These are phyloP conservation scores for Agrocybe praecox DNA, from an alignment of 768 basidiomycete species.

Conservation along the genomic window DNA sequence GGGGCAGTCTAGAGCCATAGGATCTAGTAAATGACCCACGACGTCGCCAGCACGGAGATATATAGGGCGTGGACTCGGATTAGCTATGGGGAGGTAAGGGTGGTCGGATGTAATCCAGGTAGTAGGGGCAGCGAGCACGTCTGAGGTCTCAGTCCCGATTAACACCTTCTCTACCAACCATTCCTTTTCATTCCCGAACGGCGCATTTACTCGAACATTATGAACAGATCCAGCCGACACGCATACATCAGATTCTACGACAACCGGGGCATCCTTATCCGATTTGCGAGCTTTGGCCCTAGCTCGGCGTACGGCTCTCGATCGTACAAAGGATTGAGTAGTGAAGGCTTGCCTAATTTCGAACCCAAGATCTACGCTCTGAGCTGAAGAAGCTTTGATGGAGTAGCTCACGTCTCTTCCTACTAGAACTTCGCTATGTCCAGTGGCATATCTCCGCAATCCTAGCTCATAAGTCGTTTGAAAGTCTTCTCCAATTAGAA, in stretches of 20 bases:
- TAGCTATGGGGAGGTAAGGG: constrained; percentile 10
- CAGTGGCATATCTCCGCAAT: background rate
- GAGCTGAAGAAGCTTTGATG: too few relatives aligned
- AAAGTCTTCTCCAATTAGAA: constrained; percentile 15
- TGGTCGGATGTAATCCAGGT: constrained; percentile 7
- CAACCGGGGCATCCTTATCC: too few relatives aligned
- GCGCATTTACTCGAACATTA: too few relatives aligned
- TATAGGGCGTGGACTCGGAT: constrained; percentile 2
- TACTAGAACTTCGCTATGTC: constrained; percentile 11
- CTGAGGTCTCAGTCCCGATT: too few relatives aligned
- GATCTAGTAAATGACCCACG: constrained; percentile 9
- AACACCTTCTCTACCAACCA: too few relatives aligned
- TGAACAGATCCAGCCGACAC: too few relatives aligned
- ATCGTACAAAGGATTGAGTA: constrained; percentile 3
- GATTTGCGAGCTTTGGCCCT: too few relatives aligned
- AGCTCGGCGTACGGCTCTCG: too few relatives aligned
- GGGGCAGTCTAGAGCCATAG: background rate
- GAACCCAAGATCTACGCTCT: constrained; percentile 21
- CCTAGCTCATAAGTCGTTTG: constrained; percentile 12
- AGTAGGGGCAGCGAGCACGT: constrained; percentile 7
- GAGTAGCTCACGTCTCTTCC: background rate
- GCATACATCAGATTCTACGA: too few relatives aligned
- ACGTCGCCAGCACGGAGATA: constrained; percentile 12
- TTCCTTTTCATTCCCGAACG: too few relatives aligned
- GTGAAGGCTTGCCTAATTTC: constrained; percentile 13